Conservation (phyloP, 441 rosid species). For the Populus hybrid region DNA sequence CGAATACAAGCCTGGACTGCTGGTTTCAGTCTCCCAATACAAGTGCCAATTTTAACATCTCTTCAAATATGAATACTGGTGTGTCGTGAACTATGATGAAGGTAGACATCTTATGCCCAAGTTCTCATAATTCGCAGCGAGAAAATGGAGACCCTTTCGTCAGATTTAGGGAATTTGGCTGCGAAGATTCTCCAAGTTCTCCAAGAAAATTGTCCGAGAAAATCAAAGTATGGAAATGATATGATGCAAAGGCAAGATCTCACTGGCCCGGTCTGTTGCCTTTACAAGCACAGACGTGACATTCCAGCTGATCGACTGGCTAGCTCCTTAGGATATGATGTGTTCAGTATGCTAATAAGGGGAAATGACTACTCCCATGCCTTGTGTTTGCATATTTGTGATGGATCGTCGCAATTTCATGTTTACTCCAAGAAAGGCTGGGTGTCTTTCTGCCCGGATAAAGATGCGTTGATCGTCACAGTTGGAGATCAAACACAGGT, state of each 20-base stretch:
- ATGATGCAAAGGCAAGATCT: slow-evolving; percentile 25
- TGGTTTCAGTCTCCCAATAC: neutral
- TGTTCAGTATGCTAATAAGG: slow-evolving; percentile 66
- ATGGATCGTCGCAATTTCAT: too few relatives aligned
- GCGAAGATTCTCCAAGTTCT: slow-evolving; percentile 37
- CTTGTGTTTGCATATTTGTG: too few relatives aligned
- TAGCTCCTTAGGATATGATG: slow-evolving; percentile 49
- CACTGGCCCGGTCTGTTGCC: slow-evolving; percentile 33
- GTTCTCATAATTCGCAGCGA: slow-evolving; percentile 35
- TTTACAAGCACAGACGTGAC: slow-evolving; percentile 39
- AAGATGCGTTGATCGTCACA: too few relatives aligned
- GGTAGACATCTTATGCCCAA: neutral
- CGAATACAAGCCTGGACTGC: too few relatives aligned
- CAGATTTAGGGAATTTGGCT: slow-evolving; percentile 49
- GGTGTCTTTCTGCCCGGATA: too few relatives aligned
- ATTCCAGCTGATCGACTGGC: slow-evolving; percentile 25
- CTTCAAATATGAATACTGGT: neutral
- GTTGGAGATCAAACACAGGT: too few relatives aligned
- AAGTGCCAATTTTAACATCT: neutral
- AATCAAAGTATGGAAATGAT: slow-evolving; percentile 12
- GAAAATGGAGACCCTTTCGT: slow-evolving; percentile 45
- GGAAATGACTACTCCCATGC: slow-evolving; percentile 7
- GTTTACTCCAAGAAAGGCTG: too few relatives aligned
- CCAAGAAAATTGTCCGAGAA: slow-evolving; percentile 14
- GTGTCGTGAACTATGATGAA: neutral